Conservation (phyloP, 2,329 filamentous ascomycete genomes). For the Pseudogymnoascus sp. region DNA sequence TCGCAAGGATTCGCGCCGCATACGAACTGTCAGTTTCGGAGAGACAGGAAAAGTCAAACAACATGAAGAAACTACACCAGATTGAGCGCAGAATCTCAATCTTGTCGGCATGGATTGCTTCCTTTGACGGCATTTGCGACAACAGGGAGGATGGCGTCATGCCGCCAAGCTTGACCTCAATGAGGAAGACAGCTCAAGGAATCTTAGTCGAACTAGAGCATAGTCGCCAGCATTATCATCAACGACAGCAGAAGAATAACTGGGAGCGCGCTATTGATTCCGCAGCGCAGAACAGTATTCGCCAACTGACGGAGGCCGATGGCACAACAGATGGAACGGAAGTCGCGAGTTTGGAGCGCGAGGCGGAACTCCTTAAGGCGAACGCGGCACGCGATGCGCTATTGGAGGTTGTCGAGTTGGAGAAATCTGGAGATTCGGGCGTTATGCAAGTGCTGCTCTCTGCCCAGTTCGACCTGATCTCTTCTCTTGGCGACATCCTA, state of each 20-base stretch:
- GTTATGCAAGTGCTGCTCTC: conserved; percentile 77
- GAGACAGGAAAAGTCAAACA: conserved; percentile 67
- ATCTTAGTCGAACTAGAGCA: conserved; percentile 83
- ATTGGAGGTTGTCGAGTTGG: conserved; percentile 70
- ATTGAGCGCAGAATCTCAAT: conserved; percentile 79
- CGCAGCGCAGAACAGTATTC: conserved; percentile 75
- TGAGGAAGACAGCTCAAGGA: conserved; percentile 82
- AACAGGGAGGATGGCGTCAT: conserved; percentile 55
- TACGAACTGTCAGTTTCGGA: conserved; percentile 75
- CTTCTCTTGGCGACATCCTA: conserved; percentile 73
- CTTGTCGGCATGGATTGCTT: conserved; percentile 86
- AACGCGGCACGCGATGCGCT: conserved; percentile 76
- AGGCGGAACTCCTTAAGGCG: conserved; percentile 77
- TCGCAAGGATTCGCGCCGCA: conserved; percentile 69
- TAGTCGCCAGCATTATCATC: conserved; percentile 84
- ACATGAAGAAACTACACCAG: conserved; percentile 74
- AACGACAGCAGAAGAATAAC: conserved; percentile 67
- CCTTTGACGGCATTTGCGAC: conserved; percentile 78
- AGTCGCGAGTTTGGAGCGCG: conserved; percentile 62
- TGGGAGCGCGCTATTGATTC: conserved; percentile 88
- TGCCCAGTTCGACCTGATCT: conserved; percentile 85
- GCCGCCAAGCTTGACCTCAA: conserved; percentile 60
- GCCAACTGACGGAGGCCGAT: conserved; percentile 68
- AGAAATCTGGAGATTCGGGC: conserved; percentile 69
- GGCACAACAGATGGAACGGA: conserved; percentile 59